phyloP scores from a whole-genome alignment of 768 basidiomycete genomes.

The Rhizopogon roseolus region DNA sequence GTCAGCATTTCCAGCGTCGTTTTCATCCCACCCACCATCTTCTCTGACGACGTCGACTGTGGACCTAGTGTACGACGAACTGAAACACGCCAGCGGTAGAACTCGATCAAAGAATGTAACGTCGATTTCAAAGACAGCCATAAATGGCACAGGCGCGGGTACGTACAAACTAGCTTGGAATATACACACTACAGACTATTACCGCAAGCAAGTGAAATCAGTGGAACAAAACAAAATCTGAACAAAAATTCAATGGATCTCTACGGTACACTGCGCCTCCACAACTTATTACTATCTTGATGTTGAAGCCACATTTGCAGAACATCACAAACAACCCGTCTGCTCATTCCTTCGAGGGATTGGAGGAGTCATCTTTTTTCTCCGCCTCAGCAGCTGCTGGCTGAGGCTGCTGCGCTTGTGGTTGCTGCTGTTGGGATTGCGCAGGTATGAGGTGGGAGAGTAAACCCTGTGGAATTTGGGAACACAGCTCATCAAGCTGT shows the following conservation, averaged over 20 bases:
- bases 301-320: slow-evolving; percentile 2
- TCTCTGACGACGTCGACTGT: slow-evolving; percentile 2
- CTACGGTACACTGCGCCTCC: slow-evolving; percentile 2
- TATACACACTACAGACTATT: background rate
- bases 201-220: background rate
- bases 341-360: slow-evolving; percentile 17
- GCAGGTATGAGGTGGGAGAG: slow-evolving; percentile 9
- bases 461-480: slow-evolving; percentile 23
- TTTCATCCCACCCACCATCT: slow-evolving; percentile 31
- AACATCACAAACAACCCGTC: background rate
- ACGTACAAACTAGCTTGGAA: slow-evolving; percentile 1
- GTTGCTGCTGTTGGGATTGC: slow-evolving; percentile 12
- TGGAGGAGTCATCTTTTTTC: slow-evolving; percentile 17
- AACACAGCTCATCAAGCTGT: slow-evolving; percentile 36
- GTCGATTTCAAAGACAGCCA: background rate
- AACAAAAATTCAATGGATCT: background rate
- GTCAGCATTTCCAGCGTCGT: slow-evolving; percentile 26
- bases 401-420: slow-evolving; percentile 16
- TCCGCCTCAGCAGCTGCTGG: slow-evolving; percentile 18
- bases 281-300: slow-evolving; percentile 1
- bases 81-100: background rate
- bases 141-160: slow-evolving; percentile 3
- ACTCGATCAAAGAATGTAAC: background rate
- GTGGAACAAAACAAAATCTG: background rate
- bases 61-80: background rate